Evolutionary conservation across 1,284 basidiomycete genomes (phyloP), one percentile per base, ranked within the genome.

Genomic region (Cystobasidium pallidum): DNA sequence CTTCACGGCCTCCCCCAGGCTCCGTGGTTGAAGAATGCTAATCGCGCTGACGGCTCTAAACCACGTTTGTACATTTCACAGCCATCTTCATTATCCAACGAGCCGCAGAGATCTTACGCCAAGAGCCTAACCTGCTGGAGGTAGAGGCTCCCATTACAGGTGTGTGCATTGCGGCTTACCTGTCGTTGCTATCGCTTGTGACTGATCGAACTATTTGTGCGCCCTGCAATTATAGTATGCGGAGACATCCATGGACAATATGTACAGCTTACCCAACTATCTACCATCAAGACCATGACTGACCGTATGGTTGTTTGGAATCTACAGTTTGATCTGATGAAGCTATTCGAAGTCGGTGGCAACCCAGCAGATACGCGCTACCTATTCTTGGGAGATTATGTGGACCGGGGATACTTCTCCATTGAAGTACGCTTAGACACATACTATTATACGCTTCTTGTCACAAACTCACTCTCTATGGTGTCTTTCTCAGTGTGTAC

Each of bases 241-340:
- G 94, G 92, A 74, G 92, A 96, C 82, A 94, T 98, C 66, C 95
- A 99, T 81, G 95, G 95, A 10, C 92, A 95, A 89, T 95, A 95
- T 82, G 91, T 95, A 32, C 24, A 58, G 11, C 24, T 24, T 32
- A 26, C 3, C 2, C 11, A 21, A 24, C 4, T 30, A 63, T 47
- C 58, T 58, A 6, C 39, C 75, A 32, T 52, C 51, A 71, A 30
- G 67, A 55, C 17, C 54, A 15, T 30, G 26, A 8, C 51, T 45
- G 54, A 39, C 21, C 3, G 26, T 32, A 4, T 41, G 15, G 21
- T 32, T 13, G n/a, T n/a, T 58, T n/a, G 47, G n/a, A 13, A 17
- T 24, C 17, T n/a, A 30, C 55, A 93, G 93, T 96, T 94, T 80
- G 94, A 99, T 82, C 86, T 99, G 74, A 94, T 99, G 90, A 98